phyloP scores from a whole-genome alignment of 192 early-diverging fungal genomes.

The Coemansia sp. region DNA sequence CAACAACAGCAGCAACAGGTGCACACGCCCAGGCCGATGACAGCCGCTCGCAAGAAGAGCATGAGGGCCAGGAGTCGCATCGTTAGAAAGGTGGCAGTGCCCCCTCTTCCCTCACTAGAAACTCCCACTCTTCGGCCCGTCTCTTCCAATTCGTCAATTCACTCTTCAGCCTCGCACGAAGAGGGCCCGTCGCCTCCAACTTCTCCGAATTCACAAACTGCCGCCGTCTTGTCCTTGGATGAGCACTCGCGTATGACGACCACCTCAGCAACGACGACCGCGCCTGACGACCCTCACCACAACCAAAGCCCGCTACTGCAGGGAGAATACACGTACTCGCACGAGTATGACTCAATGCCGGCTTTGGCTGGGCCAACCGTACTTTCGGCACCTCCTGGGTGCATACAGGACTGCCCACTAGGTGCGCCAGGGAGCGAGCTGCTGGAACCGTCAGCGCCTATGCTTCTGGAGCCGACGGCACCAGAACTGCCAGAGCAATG shows the following conservation, averaged over 20 bases:
- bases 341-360: slow-evolving; percentile 7
- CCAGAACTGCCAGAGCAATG: slow-evolving; percentile 43
- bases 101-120: slow-evolving; percentile 12
- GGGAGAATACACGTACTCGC: background rate
- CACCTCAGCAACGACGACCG: background rate
- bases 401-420: background rate
- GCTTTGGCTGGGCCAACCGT: slow-evolving; percentile 17
- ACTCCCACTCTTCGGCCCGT: slow-evolving; percentile 16
- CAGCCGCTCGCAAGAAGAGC: slow-evolving; percentile 2
- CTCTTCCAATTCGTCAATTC: slow-evolving; percentile 25
- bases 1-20: background rate
- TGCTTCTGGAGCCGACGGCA: slow-evolving; percentile 41
- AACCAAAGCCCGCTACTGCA: background rate
- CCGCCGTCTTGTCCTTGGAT: background rate
- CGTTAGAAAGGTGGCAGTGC: slow-evolving; percentile 18
- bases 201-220: background rate
- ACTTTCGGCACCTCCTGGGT: slow-evolving; percentile 37
- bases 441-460: slow-evolving; percentile 45
- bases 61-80: slow-evolving; percentile 16
- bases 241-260: background rate
- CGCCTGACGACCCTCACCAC: background rate
- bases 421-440: slow-evolving; percentile 6
- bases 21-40: slow-evolving; percentile 5
- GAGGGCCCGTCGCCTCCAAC: background rate
- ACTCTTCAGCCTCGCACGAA: slow-evolving; percentile 23